These are phyloP conservation scores for Saitozyma podzolica DNA, from an alignment of 768 basidiomycete genomes.

Conservation along the genomic window DNA sequence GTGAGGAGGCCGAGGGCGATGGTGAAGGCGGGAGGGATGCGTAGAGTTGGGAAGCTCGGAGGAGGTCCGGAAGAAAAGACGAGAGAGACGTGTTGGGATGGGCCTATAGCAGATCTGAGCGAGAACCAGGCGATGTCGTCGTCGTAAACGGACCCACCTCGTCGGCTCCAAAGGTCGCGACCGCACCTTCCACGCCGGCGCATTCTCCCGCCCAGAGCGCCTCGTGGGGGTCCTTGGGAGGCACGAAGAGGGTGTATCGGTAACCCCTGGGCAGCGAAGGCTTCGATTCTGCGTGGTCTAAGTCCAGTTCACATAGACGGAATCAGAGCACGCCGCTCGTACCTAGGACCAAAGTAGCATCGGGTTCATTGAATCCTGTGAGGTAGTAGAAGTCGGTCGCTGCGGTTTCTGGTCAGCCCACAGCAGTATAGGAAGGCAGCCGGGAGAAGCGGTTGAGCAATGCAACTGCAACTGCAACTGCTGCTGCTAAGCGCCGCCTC, in stretches of 20 bases:
- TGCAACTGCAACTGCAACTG: background rate
- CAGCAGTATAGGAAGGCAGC: background rate
- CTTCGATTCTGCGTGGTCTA: constrained; percentile 61
- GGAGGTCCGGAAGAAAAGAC: constrained; percentile 62
- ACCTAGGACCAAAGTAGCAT: constrained; percentile 85
- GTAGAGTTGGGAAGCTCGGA: constrained; percentile 56
- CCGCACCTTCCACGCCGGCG: constrained; percentile 67
- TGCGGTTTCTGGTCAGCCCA: constrained; percentile 8
- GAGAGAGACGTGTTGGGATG: constrained; percentile 38
- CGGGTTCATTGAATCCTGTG: constrained; percentile 92
- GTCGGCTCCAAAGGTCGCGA: constrained; percentile 74
- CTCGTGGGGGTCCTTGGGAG: constrained; percentile 69
- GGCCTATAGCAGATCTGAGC: constrained; percentile 13
- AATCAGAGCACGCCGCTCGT: background rate
- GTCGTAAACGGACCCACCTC: constrained; percentile 53
- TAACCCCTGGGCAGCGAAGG: constrained; percentile 72
- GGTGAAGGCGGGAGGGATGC: constrained; percentile 54
- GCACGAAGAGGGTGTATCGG: constrained; percentile 79
- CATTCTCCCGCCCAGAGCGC: constrained; percentile 92
- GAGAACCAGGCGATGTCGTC: no score
- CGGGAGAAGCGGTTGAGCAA: background rate
- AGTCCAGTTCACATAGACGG: background rate
- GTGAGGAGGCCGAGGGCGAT: constrained; percentile 42
- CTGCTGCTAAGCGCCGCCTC: background rate
- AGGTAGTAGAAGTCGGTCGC: constrained; percentile 65